Evolutionary conservation across 331 rosid species (phyloP).

Genomic region (Acacia concinna): DNA sequence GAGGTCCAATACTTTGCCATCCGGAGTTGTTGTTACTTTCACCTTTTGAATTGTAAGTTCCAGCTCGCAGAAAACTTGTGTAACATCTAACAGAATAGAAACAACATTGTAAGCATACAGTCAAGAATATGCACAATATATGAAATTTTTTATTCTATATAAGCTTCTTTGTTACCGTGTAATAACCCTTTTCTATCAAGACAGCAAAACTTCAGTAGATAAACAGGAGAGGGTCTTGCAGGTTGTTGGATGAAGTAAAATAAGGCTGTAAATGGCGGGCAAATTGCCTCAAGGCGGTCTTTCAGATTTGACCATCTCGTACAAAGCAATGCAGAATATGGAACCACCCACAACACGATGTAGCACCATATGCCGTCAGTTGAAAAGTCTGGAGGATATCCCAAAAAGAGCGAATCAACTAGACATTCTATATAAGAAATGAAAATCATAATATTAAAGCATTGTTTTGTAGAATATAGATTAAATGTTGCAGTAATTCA

Average conservation of each 20-base stretch:
- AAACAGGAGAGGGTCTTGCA: constrained; percentile 43
- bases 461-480: not conserved
- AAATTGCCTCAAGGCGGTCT: constrained; percentile 56
- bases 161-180: not conserved
- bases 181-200: constrained; percentile 46
- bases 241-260: constrained; percentile 47
- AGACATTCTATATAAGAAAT: not conserved
- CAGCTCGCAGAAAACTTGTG: constrained; percentile 60
- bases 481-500: not conserved
- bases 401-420: constrained; percentile 13
- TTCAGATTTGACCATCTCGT: constrained; percentile 54
- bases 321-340: constrained; percentile 40
- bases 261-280: constrained; percentile 54
- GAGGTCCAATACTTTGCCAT: constrained; percentile 74
- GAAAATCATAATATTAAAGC: not conserved
- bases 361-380: constrained; percentile 90
- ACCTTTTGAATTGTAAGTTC: constrained; percentile 75
- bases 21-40: constrained; percentile 82
- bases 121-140: not conserved
- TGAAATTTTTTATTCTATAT: constrained; percentile 13
- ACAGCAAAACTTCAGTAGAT: constrained; percentile 63
- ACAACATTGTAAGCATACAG: constrained; percentile 17
- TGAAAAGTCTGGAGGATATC: constrained; percentile 50
- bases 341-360: constrained; percentile 66
- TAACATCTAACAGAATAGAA: constrained; percentile 53